phyloP scores from a whole-genome alignment of 2,329 filamentous ascomycete species.

The Penicillium sp. region DNA sequence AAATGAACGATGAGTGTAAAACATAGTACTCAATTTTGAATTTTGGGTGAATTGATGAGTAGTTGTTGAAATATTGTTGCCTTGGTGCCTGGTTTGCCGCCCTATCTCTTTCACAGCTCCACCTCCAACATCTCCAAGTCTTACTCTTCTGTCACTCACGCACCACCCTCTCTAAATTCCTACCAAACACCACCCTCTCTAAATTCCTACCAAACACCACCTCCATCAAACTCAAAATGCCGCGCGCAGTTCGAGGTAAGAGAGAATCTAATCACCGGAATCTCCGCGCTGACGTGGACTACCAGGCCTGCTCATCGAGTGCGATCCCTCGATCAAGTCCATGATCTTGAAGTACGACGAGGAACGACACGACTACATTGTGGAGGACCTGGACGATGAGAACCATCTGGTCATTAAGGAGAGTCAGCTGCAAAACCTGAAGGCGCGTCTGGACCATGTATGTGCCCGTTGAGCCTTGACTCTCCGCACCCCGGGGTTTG shows the following conservation, averaged over 20 bases:
- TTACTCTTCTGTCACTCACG: neutral
- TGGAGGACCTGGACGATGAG: constrained; percentile 49
- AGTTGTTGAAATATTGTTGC: neutral
- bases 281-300: neutral
- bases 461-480: neutral
- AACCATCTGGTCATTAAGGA: constrained; percentile 48
- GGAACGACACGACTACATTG: constrained; percentile 48
- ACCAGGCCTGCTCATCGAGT: constrained; percentile 48
- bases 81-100: neutral
- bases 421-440: constrained; percentile 45
- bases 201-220: neutral
- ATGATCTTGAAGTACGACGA: constrained; percentile 51
- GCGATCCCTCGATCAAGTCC: constrained; percentile 50
- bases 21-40: no score
- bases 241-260: constrained; percentile 43
- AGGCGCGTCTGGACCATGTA: constrained; percentile 44
- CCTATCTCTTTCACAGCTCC: neutral
- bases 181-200: neutral
- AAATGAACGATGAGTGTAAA: no score
- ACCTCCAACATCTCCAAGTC: neutral
- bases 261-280: neutral
- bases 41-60: no score
- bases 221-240: constrained; percentile 28
- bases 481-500: neutral
- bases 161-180: neutral